Evolutionary conservation across 164 flowering plant species (phyloP).

Genomic region (Akebia trifoliata): DNA sequence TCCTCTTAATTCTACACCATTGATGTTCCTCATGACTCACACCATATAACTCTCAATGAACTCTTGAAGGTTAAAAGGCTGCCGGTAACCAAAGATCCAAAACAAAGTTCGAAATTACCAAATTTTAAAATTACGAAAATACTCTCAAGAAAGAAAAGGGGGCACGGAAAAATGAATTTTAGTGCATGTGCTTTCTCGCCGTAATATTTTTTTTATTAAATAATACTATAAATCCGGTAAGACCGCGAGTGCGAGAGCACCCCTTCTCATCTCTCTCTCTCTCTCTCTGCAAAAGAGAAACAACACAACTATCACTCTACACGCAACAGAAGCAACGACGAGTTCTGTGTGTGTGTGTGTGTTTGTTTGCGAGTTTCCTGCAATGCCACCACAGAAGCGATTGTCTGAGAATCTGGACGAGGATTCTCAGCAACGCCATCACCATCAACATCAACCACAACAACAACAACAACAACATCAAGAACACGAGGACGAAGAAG

Average conservation of each 20-base stretch:
- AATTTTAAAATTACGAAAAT: background rate
- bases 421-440: constrained; percentile 15
- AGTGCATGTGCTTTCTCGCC: constrained; percentile 12
- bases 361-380: background rate
- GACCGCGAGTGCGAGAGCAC: background rate
- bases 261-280: background rate
- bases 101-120: no score
- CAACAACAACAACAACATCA: constrained; percentile 5
- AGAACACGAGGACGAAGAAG: constrained; percentile 1
- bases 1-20: no score
- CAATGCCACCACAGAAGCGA: constrained; percentile 36
- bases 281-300: background rate
- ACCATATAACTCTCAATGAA: no score
- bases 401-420: constrained; percentile 19
- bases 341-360: background rate
- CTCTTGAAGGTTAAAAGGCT: no score
- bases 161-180: constrained; percentile 4
- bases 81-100: no score
- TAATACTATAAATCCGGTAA: constrained; percentile 1
- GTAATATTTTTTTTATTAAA: background rate
- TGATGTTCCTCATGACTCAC: no score
- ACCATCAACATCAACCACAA: constrained; percentile 6
- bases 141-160: background rate
- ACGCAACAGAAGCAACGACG: background rate
- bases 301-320: background rate